phyloP scores from a whole-genome alignment of 306 rosid genomes.

The Inga leiocalycina region DNA sequence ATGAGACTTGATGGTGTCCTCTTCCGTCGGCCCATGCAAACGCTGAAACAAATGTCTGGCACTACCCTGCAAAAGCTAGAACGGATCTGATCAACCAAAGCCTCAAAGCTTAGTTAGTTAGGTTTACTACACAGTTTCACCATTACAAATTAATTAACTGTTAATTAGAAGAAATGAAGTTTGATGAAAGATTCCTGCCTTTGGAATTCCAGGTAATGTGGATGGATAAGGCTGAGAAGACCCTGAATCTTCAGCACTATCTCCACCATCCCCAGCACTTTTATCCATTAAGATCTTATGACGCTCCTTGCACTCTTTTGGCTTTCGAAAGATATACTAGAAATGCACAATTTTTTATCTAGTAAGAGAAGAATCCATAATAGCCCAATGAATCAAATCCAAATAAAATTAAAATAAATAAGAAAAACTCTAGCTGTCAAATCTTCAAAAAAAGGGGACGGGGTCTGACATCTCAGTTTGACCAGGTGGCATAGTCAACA shows the following conservation, averaged over 20 bases:
- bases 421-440: slow-evolving; percentile 2
- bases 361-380: not conserved
- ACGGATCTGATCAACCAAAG: slow-evolving; percentile 33
- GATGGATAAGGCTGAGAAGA: slow-evolving; percentile 87
- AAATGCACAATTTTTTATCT: slow-evolving; percentile 26
- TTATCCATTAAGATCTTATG: slow-evolving; percentile 82
- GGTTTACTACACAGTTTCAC: not conserved
- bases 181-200: slow-evolving; percentile 53
- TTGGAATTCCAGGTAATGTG: slow-evolving; percentile 81
- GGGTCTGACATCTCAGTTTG: not conserved
- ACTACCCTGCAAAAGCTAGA: slow-evolving; percentile 67
- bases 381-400: not conserved
- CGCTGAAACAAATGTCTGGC: slow-evolving; percentile 89
- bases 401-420: not conserved
- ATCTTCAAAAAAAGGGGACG: not conserved
- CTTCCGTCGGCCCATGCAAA: slow-evolving; percentile 84
- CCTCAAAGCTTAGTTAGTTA: not conserved
- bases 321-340: slow-evolving; percentile 78
- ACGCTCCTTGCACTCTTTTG: slow-evolving; percentile 88
- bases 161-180: not conserved
- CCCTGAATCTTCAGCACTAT: slow-evolving; percentile 92
- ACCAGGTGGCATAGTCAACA: not conserved
- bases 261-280: slow-evolving; percentile 79
- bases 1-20: slow-evolving; percentile 77
- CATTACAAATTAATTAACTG: not conserved